Evolutionary conservation across 2,329 filamentous ascomycete species (phyloP).

Genomic region (Cercospora berteroae): DNA sequence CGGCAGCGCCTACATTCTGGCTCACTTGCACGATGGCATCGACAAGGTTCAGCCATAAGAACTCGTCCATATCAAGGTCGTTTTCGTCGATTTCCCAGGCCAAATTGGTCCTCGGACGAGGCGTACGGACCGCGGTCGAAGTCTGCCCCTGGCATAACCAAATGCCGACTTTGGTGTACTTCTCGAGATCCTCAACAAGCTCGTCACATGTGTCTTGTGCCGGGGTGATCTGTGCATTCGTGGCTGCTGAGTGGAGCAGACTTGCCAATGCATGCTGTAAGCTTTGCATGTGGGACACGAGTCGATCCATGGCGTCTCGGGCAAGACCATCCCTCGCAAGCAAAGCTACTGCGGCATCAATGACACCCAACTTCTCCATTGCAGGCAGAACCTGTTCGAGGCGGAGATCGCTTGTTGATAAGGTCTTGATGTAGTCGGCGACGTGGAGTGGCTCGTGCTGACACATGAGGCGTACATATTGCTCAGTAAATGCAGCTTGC

Average conservation of each 20-base stretch:
- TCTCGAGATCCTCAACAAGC: conserved; percentile 74
- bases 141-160: conserved; percentile 92
- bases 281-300: conserved; percentile 76
- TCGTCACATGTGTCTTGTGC: conserved; percentile 68
- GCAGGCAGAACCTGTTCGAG: conserved; percentile 78
- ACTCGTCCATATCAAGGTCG: conserved; percentile 60
- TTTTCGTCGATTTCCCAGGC: conserved; percentile 52
- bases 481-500: conserved; percentile 66
- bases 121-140: conserved; percentile 49
- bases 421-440: conserved; percentile 73
- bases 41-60: conserved; percentile 65
- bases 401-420: conserved; percentile 74
- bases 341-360: conserved; percentile 89
- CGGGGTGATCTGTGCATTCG: conserved; percentile 56
- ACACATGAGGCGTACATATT: conserved; percentile 90
- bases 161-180: conserved; percentile 88
- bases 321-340: conserved; percentile 86
- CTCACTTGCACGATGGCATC: conserved; percentile 59
- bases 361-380: conserved; percentile 83
- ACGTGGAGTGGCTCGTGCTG: conserved; percentile 78
- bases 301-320: conserved; percentile 75
- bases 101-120: conserved; percentile 39
- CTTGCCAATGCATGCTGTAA: conserved; percentile 76
- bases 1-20: conserved; percentile 40
- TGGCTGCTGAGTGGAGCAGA: conserved; percentile 61